These are phyloP conservation scores for Rutidosis leptorrhynchoides DNA, from an alignment of 129 eudicot species.

Conservation along the genomic window DNA sequence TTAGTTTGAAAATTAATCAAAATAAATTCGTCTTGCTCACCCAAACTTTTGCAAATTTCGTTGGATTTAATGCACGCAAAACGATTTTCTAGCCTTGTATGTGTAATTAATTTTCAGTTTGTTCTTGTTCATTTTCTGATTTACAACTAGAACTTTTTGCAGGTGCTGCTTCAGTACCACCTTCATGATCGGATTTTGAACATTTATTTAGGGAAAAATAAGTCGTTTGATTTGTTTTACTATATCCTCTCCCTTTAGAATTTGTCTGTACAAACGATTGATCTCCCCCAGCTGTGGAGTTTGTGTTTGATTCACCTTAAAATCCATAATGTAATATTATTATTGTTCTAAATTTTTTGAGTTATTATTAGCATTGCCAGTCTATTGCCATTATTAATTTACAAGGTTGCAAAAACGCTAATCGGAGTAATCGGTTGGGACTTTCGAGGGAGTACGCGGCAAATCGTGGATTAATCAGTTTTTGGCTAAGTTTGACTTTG, in stretches of 20 bases:
- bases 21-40: not conserved
- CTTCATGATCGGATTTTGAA: slow-evolving; percentile 16
- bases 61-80: not conserved
- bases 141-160: not conserved
- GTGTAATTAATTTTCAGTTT: not conserved
- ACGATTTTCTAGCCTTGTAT: not conserved
- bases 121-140: not conserved
- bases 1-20: slow-evolving; percentile 7
- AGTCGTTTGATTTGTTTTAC: no score
- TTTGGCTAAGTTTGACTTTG: no score
- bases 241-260: slow-evolving; percentile 1
- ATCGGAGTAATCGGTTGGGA: no score
- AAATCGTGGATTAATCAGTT: no score
- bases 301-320: slow-evolving; percentile 21
- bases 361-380: no score
- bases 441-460: no score
- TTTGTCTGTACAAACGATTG: slow-evolving; percentile 25
- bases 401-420: no score
- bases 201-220: not conserved
- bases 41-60: not conserved
- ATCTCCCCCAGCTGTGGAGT: slow-evolving; percentile 10
- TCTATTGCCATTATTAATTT: no score
- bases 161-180: slow-evolving; percentile 31
- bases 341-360: not conserved
- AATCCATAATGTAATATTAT: slow-evolving; percentile 19